Base-by-base conservation (phyloP, 352 stramenopile genomes). In the Pythium apleroticum region DNA sequence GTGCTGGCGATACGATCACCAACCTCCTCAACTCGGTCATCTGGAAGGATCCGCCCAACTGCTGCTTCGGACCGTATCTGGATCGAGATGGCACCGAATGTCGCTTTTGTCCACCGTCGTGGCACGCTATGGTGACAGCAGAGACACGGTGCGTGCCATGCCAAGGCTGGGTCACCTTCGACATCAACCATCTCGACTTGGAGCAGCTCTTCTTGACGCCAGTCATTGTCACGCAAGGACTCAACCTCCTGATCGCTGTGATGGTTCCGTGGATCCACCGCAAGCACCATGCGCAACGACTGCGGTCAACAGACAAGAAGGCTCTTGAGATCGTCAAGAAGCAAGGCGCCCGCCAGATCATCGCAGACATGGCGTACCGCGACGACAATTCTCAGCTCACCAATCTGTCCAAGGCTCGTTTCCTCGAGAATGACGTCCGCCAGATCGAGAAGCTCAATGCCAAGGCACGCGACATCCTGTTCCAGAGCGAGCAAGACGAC, bases 41-140 rank as follows among this genome's bases (percentile, higher is more conserved):
- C 15, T 94, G 83, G 80, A 83, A 90, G 5, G 85, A 94, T 46
- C 83, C 84, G 15, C 60, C 80, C 0, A 92, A 94, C 57, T 94
- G 85, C 71, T 94, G 85, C 67, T 94, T 94, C 55, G 85, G 85
- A 4, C 78, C 85, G 53, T 91, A 92, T 65, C 65, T 94, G 52
- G 73, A 87, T 61, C 69, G 65, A 20, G 76, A 65, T 7, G 80
- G 74, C 5, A 68, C 46, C 4, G 60, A 81, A 15, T 93, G 85
- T 56, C 62, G 69, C 27, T 74, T 77, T 0, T 92, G 83, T 68
- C 83, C 86, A 14, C 73, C 75, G 27, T 80, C 81, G 25, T 93
- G 85, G 80, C 81, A 90, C 63, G 54, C 69, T 25, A 45, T 77
- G 4, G 53, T 28, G 4, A 35, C 57, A 4, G 69, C 30, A 15